These are phyloP conservation scores for Fusarium sp. DNA, from an alignment of 2,329 filamentous ascomycete species.

Conservation along the genomic window DNA sequence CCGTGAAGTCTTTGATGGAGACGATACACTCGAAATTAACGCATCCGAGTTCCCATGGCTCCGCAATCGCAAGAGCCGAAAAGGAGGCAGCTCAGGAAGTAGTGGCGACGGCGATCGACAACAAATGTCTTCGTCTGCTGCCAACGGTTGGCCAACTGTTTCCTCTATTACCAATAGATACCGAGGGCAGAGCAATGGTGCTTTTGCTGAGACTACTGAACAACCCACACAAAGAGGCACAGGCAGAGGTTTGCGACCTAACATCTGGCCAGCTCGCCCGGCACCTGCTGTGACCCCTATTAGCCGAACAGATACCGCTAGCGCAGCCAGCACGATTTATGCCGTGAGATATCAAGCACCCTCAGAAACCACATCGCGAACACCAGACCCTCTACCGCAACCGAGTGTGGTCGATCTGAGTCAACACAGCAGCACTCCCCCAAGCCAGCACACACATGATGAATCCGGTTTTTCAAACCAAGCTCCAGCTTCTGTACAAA, in stretches of 20 bases:
- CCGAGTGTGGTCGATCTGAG: constrained; percentile 46
- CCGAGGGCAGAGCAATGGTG: constrained; percentile 34
- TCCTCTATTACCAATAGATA: constrained; percentile 41
- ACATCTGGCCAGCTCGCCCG: constrained; percentile 65
- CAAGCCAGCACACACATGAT: constrained; percentile 38
- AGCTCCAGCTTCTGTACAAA: constrained; percentile 31
- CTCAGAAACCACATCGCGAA: constrained; percentile 60
- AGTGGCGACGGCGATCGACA: constrained; percentile 25
- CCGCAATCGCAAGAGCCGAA: constrained; percentile 50
- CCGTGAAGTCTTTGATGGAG: constrained; percentile 90
- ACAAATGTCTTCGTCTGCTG: constrained; percentile 19
- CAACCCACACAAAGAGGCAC: constrained; percentile 42
- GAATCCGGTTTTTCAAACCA: constrained; percentile 39
- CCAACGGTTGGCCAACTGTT: constrained; percentile 44
- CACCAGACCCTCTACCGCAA: constrained; percentile 52
- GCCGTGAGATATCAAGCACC: constrained; percentile 68
- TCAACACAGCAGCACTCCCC: constrained; percentile 47
- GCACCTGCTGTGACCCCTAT: constrained; percentile 64
- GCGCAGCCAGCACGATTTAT: constrained; percentile 71
- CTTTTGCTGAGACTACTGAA: constrained; percentile 32
- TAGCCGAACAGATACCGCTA: constrained; percentile 70
- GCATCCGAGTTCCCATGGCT: constrained; percentile 61
- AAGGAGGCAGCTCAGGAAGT: constrained; percentile 32
- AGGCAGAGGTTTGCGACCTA: constrained; percentile 56
- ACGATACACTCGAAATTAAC: constrained; percentile 83